Evolutionary conservation across 208 protist species (phyloP).

Genomic region (Acanthamoeba culbertsoni): DNA sequence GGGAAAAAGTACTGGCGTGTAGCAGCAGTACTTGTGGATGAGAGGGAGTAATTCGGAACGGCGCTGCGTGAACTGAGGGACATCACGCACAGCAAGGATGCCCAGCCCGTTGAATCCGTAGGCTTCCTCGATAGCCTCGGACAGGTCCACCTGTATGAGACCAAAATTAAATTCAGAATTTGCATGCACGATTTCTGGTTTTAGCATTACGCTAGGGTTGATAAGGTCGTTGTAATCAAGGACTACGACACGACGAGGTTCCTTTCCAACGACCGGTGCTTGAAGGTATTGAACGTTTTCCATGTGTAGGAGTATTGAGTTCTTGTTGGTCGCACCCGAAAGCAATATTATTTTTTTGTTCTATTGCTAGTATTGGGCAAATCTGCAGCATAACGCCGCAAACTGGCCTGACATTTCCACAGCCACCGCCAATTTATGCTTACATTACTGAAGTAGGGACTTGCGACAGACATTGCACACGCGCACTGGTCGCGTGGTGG

Average conservation of each 20-base stretch:
- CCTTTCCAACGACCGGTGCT: background rate
- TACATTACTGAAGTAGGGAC: too few relatives aligned
- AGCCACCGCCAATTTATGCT: background rate
- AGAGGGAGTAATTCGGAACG: conserved; percentile 62
- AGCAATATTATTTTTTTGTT: background rate
- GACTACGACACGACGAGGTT: background rate
- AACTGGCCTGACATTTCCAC: background rate
- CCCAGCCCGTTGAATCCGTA: conserved; percentile 68
- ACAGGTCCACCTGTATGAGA: conserved; percentile 30
- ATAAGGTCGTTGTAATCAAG: background rate
- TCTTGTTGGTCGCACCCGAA: background rate
- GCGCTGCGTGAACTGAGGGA: conserved; percentile 58
- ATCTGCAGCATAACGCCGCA: too few relatives aligned
- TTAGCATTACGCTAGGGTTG: background rate
- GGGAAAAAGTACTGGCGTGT: background rate
- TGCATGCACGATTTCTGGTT: too few relatives aligned
- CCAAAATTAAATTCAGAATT: background rate
- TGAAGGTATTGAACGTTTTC: background rate
- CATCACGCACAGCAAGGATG: conserved; percentile 65
- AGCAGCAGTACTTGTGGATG: conserved; percentile 14
- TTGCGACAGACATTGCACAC: background rate
- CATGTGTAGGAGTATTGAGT: background rate
- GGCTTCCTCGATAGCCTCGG: conserved; percentile 62
- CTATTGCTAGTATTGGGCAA: too few relatives aligned
- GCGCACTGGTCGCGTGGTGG: background rate